Conservation (phyloP, 1,284 basidiomycete genomes). For the Rhodotorula sp. region DNA sequence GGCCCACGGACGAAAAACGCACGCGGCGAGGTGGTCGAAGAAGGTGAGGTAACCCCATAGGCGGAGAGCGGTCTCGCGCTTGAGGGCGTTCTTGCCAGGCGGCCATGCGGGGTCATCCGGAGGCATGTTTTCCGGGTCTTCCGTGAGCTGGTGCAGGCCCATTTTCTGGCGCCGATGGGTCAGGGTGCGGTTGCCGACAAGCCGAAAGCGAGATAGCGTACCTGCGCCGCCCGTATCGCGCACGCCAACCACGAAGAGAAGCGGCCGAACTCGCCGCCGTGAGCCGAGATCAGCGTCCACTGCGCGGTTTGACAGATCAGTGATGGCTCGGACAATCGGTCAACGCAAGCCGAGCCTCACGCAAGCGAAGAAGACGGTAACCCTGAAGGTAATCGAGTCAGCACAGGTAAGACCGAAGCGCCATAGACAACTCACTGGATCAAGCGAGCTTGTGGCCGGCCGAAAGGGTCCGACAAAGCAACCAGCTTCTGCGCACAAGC, state of each 20-base stretch:
- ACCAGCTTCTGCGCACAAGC: conserved; percentile 24
- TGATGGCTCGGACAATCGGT: too few species aligned
- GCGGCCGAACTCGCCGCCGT: conserved; percentile 21
- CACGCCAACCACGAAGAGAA: conserved; percentile 31
- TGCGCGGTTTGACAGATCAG: background rate
- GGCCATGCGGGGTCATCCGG: conserved; percentile 29
- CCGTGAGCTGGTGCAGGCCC: conserved; percentile 28
- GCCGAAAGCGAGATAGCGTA: background rate
- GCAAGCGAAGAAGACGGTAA: conserved; percentile 27
- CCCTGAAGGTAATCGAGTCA: background rate
- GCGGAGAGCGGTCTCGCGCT: conserved; percentile 30
- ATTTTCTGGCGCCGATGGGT: conserved; percentile 3
- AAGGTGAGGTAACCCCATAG: conserved; percentile 26
- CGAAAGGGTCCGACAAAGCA: conserved; percentile 17
- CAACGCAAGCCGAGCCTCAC: background rate
- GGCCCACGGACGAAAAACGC: background rate
- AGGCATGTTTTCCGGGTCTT: conserved; percentile 34
- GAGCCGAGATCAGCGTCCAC: conserved; percentile 27
- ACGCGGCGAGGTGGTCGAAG: conserved; percentile 27
- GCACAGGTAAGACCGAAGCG: background rate
- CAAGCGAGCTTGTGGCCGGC: conserved; percentile 15
- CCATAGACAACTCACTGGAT: conserved; percentile 7
- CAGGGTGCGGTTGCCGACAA: background rate
- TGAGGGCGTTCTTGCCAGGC: conserved; percentile 35
- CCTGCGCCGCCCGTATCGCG: conserved; percentile 19